phyloP scores from a whole-genome alignment of 345 rosid genomes.

The Gossypium australe region DNA sequence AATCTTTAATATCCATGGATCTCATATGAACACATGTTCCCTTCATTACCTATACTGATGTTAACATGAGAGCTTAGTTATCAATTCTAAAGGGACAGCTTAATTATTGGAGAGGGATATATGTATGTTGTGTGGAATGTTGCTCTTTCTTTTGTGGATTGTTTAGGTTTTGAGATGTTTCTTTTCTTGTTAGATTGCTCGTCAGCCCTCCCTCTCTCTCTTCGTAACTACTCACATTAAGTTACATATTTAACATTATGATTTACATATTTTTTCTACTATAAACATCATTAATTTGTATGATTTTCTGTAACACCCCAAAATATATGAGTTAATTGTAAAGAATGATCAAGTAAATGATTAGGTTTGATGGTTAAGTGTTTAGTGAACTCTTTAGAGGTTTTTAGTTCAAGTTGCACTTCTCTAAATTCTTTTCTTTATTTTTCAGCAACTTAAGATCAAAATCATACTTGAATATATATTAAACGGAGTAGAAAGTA shows the following conservation, averaged over 20 bases:
- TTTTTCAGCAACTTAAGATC: too few species aligned
- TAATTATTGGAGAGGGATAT: not conserved
- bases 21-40: constrained; percentile 8
- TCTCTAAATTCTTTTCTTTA: too few species aligned
- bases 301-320: too few species aligned
- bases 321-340: too few species aligned
- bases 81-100: constrained; percentile 13
- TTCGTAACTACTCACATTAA: not conserved
- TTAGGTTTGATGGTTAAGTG: too few species aligned
- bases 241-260: not conserved
- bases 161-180: not conserved
- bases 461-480: too few species aligned
- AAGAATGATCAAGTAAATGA: too few species aligned
- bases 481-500: too few species aligned
- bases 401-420: too few species aligned
- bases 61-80: constrained; percentile 1
- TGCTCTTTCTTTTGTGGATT: constrained; percentile 3
- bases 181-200: not conserved
- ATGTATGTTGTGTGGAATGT: not conserved
- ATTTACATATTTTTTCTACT: too few species aligned
- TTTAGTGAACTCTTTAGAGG: too few species aligned
- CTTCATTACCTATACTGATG: constrained; percentile 2
- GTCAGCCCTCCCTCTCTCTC: not conserved
- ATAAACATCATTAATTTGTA: too few species aligned
- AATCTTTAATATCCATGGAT: constrained; percentile 4